Evolutionary conservation across 441 rosid species (phyloP), one percentile per base, ranked within the genome.

Genomic region (Hura crepitans): DNA sequence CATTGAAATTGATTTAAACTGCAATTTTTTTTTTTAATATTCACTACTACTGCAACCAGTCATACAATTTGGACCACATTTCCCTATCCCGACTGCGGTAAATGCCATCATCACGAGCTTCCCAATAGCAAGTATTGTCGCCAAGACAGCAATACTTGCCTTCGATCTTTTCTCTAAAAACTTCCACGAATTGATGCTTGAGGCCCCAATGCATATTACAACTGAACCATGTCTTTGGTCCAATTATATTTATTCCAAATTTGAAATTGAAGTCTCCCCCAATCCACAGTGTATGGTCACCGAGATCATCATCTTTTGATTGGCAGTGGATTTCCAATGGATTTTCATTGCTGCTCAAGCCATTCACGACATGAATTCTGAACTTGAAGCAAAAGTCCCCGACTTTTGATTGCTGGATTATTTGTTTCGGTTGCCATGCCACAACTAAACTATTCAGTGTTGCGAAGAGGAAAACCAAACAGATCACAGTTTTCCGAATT

Each of bases 81-180:
- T 1, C 1, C 1, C 20, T 7, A 50, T 65, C 46, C 3, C 6
- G 14, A 3, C 46, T 65, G 33, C 49, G 47, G 50, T 50, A 18
- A 18, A 50, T 50, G 6, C 54, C 54, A 50, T 65, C 69, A 65
- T 65, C 69, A n/a, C 31, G 69, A 0, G 69, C 46, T 27, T 9
- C 17, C 59, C 69, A 50, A 33, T 15, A 65, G 45, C 69, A 65
- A 65, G 2, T 18, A n/a, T 45, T 12, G 0, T 12, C 30, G 3
- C 4, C n/a, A 5, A 5, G 0, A 3, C 69, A 50, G 3, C 69
- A 50, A 14, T 1, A 7, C 0, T 0, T 2, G 25, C 46, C 27
- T n/a, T 65, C 46, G 1, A 50, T 8, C 0, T 2, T 0, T 6
- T 65, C 12, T 5, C 1, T 20, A 1, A 65, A 65, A 30, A 65